phyloP scores from a whole-genome alignment of 2,329 filamentous ascomycete genomes.

The Penicillium sp. region DNA sequence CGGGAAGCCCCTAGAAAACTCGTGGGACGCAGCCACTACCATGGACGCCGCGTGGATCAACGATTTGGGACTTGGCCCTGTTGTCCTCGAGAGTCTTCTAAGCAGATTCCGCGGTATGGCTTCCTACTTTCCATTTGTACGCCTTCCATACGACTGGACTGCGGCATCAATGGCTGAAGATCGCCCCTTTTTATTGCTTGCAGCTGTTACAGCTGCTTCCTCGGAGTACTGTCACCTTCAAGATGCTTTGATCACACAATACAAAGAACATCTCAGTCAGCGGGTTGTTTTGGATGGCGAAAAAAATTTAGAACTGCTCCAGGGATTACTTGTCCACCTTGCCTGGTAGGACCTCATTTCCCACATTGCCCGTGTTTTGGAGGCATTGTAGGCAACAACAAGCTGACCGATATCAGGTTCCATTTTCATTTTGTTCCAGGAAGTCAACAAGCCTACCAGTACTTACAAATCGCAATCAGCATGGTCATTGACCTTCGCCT shows the following conservation, averaged over 20 bases:
- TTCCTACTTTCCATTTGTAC: slow-evolving; percentile 15
- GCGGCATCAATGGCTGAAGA: slow-evolving; percentile 15
- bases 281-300: slow-evolving; percentile 4
- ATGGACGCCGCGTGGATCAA: too few species aligned
- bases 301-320: slow-evolving; percentile 27
- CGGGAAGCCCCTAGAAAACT: too few species aligned
- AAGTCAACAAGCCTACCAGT: slow-evolving; percentile 19
- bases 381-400: too few species aligned
- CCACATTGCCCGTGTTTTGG: neutral
- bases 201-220: slow-evolving; percentile 14
- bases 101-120: slow-evolving; percentile 13
- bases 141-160: slow-evolving; percentile 7
- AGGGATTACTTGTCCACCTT: slow-evolving; percentile 26
- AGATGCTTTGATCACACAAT: too few species aligned
- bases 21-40: too few species aligned
- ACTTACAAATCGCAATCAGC: slow-evolving; percentile 21
- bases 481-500: slow-evolving; percentile 19
- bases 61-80: too few species aligned
- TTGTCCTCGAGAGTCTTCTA: slow-evolving; percentile 7
- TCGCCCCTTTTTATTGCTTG: slow-evolving; percentile 17
- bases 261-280: too few species aligned
- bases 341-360: slow-evolving; percentile 18
- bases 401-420: slow-evolving; percentile 6
- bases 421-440: slow-evolving; percentile 18
- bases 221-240: slow-evolving; percentile 5